Percentiles rank a stretch among this genome's conserved stretches.
Evolutionary conservation across 2,329 filamentous ascomycete species (phyloP).

Genomic region (Bipolaris bicolor): DNA sequence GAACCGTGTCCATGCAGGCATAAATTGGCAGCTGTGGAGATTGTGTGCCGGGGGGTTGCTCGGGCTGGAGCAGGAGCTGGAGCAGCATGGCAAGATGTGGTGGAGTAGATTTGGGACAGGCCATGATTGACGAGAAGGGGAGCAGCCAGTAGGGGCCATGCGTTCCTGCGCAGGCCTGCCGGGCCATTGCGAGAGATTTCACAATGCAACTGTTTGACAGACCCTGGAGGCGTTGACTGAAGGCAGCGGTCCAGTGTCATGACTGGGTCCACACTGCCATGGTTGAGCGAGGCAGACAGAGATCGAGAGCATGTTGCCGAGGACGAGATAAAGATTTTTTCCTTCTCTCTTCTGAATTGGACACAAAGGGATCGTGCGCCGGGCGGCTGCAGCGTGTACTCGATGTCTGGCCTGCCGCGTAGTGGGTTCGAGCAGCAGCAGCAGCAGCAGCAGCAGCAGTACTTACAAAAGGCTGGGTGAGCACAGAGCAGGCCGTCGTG

Average conservation of each 20-base stretch:
- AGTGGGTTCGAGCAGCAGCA: constrained; percentile 15
- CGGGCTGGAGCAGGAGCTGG: constrained; percentile 31
- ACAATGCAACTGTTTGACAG: constrained; percentile 8
- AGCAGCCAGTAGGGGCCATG: constrained; percentile 25
- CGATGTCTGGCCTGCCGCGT: constrained; percentile 22
- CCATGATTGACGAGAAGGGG: constrained; percentile 33
- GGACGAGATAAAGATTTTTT: background rate
- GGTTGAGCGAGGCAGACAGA: constrained; percentile 1
- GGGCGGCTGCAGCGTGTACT: constrained; percentile 26
- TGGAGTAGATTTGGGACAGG: constrained; percentile 19
- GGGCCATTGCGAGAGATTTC: constrained; percentile 10
- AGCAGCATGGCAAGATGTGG: constrained; percentile 24
- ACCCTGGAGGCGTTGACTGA: constrained; percentile 12
- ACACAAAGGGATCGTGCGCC: constrained; percentile 15
- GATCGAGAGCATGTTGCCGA: background rate
- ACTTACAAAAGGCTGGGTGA: constrained; percentile 19
- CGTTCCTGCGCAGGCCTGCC: constrained; percentile 27
- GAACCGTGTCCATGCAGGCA: constrained; percentile 39
- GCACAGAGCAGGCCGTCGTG: constrained; percentile 28
- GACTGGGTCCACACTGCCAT: constrained; percentile 9
- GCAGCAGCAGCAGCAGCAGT: constrained; percentile 8
- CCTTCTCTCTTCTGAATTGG: background rate
- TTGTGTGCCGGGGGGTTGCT: constrained; percentile 21
- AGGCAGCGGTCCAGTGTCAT: constrained; percentile 16
- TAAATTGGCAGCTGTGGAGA: constrained; percentile 43